Evolutionary conservation across 306 rosid species (phyloP).

Genomic region (Ceratonia siliqua): DNA sequence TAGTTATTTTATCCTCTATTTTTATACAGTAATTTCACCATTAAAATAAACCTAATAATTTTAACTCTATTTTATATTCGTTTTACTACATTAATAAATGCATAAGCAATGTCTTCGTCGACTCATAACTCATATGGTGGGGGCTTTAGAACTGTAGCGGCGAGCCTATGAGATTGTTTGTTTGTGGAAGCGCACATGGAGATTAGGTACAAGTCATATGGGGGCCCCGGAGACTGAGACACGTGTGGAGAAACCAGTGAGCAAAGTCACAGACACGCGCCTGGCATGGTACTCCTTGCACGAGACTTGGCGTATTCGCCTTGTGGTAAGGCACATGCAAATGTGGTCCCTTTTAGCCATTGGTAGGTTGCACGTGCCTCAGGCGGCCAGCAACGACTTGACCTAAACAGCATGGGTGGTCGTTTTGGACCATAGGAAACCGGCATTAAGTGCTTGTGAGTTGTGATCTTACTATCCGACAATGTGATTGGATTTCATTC

Average conservation of each 20-base stretch:
- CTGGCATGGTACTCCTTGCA: not conserved
- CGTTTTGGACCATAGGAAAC: not conserved
- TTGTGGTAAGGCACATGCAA: constrained; percentile 40
- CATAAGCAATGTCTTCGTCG: not conserved
- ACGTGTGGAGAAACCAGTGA: constrained; percentile 28
- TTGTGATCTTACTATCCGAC: not conserved
- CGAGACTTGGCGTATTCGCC: constrained; percentile 35
- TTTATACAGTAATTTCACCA: too few species aligned
- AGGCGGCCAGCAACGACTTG: not conserved
- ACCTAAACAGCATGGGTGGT: not conserved
- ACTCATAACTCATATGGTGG: constrained; percentile 29
- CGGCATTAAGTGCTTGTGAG: not conserved
- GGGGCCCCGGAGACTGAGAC: constrained; percentile 20
- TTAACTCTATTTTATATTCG: too few species aligned
- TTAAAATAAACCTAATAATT: too few species aligned
- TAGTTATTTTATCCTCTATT: too few species aligned
- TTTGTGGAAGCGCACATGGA: constrained; percentile 56
- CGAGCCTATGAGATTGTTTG: constrained; percentile 33
- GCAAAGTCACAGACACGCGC: constrained; percentile 19
- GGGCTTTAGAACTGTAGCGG: constrained; percentile 21
- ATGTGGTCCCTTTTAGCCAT: not conserved
- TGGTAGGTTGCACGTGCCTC: constrained; percentile 7
- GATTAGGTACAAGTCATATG: constrained; percentile 47
- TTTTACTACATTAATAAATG: too few species aligned
- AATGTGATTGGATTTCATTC: not conserved